Evolutionary conservation across 2,329 filamentous ascomycete genomes (phyloP), one percentile per base, ranked within the genome.

Genomic region (Parastagonospora avenae): DNA sequence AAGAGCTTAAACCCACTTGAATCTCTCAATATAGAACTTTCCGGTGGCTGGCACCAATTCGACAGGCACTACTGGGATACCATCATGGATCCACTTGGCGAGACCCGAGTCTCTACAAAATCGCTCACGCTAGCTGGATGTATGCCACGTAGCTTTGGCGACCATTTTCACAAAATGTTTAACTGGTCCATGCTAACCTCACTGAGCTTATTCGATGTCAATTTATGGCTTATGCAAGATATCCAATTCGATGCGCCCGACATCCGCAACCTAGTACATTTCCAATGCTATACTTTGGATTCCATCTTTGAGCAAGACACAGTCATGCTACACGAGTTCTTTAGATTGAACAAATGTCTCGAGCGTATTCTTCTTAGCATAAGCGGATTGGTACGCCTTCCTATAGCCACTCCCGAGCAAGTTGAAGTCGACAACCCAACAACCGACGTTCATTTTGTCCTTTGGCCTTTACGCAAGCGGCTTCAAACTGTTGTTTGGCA

Each of bases 1-100:
- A 28, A 46, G 27, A 16, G 3, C 19, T 12, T 52, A 15, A 33
- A 37, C n/a, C 12, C 12, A 2, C 48, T 55, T 14, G 48, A 52
- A 5, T 52, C 38, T 7, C 33, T 55, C 5, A 24, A 3, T 4
- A 40, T 24, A 6, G 27, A 5, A 3, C 19, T 24, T 3, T 5
- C 19, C 5, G 19, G 19, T 24, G 19, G 19, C 19, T 24, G 19
- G 19, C 3, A 24, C 19, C 3, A 24, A 5, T 5, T 24, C 5
- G 19, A 24, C 19, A 24, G 5, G 3, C 19, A 24, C 19, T 24
- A 24, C 5, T 24, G 19, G 19, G 19, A 24, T 24, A 24, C 5
- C 5, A 24, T 5, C 5, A 3, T 24, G 3, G 19, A 24, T 24
- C 19, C 19, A 24, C 3, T 24, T 3, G 19, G 3, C 19, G 19